Evolutionary conservation across 1,284 basidiomycete genomes (phyloP).

Genomic region (Ustilago curta): DNA sequence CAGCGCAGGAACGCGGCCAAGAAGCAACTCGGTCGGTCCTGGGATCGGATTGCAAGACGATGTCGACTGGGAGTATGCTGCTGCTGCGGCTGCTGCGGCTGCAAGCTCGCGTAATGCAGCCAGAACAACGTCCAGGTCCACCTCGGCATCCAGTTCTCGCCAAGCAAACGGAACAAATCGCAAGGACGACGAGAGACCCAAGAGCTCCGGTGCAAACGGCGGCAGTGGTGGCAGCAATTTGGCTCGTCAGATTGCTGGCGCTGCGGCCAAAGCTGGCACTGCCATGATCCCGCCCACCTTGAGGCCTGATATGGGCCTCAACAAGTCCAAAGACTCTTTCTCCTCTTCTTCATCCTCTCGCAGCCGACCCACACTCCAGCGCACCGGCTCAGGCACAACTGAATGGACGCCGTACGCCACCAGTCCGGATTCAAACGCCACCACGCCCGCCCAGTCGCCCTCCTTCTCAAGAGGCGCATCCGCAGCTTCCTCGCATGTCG

Average conservation of each 20-base stretch:
- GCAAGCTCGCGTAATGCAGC: conserved; percentile 5
- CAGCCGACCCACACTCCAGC: conserved; percentile 29
- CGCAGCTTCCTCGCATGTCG: conserved; percentile 2
- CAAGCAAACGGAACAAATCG: conserved; percentile 10
- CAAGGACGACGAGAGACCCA: conserved; percentile 25
- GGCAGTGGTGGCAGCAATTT: conserved; percentile 34
- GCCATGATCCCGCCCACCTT: conserved; percentile 60
- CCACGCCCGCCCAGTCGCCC: conserved; percentile 20
- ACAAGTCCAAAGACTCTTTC: conserved; percentile 13
- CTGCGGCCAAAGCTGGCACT: conserved; percentile 58
- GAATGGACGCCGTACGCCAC: conserved; percentile 24
- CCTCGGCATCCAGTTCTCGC: conserved; percentile 7
- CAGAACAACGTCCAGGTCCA: conserved; percentile 7
- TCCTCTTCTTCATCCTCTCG: conserved; percentile 10
- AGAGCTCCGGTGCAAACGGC: conserved; percentile 15
- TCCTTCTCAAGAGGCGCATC: conserved; percentile 8
- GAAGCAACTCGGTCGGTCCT: conserved; percentile 84
- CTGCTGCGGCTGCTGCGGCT: conserved; percentile 29
- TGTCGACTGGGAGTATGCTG: conserved; percentile 70
- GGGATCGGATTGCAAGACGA: conserved; percentile 73
- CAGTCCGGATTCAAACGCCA: conserved; percentile 15
- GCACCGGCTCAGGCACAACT: conserved; percentile 43
- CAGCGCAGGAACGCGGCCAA: conserved; percentile 2
- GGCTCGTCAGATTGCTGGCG: conserved; percentile 53
- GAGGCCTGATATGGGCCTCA: conserved; percentile 34